Percentiles rank a stretch among this genome's conserved stretches.
Evolutionary conservation across 75 land plant species (phyloP).

Genomic region (Picea glauca): DNA sequence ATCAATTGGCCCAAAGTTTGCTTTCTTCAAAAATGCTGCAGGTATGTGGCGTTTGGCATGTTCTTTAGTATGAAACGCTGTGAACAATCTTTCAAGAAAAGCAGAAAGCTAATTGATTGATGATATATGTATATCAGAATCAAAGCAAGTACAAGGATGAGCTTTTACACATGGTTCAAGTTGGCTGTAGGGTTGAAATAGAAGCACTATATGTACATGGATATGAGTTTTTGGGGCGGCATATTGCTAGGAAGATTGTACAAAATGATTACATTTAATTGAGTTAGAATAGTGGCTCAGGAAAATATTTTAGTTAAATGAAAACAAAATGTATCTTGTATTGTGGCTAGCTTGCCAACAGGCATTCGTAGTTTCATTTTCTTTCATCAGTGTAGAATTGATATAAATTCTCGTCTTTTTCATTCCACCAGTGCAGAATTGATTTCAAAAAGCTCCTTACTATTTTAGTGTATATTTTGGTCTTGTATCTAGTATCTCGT

Average conservation of each 20-base stretch:
- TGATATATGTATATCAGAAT: constrained; percentile 11
- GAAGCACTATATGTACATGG: constrained; percentile 93
- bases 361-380: too few species aligned
- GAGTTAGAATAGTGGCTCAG: neutral
- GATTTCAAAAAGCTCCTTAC: too few species aligned
- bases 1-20: constrained; percentile 71
- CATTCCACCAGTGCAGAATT: too few species aligned
- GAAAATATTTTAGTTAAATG: neutral
- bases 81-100: neutral
- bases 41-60: constrained; percentile 29
- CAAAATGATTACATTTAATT: constrained; percentile 68
- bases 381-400: too few species aligned
- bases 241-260: constrained; percentile 68
- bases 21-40: constrained; percentile 67
- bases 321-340: too few species aligned
- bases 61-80: neutral
- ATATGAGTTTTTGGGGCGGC: constrained; percentile 67
- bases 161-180: constrained; percentile 59
- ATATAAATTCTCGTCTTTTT: too few species aligned
- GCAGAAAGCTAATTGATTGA: neutral
- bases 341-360: too few species aligned
- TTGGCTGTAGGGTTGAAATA: constrained; percentile 62
- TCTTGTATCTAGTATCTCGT: too few species aligned
- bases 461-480: too few species aligned
- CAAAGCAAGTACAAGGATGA: constrained; percentile 66